Conservation (phyloP, 495 filamentous ascomycete genomes). For the Penicillium paradoxum region DNA sequence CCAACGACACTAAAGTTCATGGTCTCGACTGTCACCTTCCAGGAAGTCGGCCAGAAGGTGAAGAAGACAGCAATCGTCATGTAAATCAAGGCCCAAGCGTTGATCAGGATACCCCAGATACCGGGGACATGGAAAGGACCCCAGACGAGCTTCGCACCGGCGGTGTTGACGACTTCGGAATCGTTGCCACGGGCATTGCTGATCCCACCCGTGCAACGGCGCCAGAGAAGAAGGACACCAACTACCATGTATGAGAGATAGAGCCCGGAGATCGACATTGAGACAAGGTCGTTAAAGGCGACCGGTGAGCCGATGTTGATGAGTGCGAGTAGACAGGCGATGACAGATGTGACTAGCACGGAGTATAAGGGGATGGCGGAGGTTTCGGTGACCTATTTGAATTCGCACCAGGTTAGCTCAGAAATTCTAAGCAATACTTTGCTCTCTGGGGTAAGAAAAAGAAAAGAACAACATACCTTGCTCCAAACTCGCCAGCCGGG, state of each 20-base stretch:
- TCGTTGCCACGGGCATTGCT: conserved; percentile 13
- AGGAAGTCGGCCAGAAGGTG: conserved; percentile 44
- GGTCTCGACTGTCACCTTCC: conserved; percentile 25
- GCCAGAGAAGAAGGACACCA: conserved; percentile 43
- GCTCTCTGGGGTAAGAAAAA: not conserved
- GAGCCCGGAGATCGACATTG: conserved; percentile 39
- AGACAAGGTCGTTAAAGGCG: conserved; percentile 44
- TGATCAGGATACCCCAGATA: conserved; percentile 26
- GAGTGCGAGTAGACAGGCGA: conserved; percentile 37
- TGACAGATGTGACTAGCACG: conserved; percentile 30
- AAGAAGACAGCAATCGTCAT: conserved; percentile 46
- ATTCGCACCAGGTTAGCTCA: not conserved
- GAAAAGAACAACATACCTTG: conserved; percentile 30
- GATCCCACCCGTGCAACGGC: conserved; percentile 38
- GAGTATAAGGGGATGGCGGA: conserved; percentile 35
- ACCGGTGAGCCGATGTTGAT: conserved; percentile 45
- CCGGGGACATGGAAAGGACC: conserved; percentile 32
- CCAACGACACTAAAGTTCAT: conserved; percentile 48
- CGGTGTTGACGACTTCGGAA: conserved; percentile 20
- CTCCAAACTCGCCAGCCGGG: conserved; percentile 41
- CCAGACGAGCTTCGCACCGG: conserved; percentile 36
- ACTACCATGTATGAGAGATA: conserved; percentile 44
- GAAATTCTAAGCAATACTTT: too few relatives aligned
- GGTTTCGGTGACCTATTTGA: conserved; percentile 6
- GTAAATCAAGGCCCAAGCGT: conserved; percentile 37